Percentiles rank a stretch among this genome's conserved stretches.
Evolutionary conservation across 2,329 filamentous ascomycete genomes (phyloP).

Genomic region (Phoma herbarum): DNA sequence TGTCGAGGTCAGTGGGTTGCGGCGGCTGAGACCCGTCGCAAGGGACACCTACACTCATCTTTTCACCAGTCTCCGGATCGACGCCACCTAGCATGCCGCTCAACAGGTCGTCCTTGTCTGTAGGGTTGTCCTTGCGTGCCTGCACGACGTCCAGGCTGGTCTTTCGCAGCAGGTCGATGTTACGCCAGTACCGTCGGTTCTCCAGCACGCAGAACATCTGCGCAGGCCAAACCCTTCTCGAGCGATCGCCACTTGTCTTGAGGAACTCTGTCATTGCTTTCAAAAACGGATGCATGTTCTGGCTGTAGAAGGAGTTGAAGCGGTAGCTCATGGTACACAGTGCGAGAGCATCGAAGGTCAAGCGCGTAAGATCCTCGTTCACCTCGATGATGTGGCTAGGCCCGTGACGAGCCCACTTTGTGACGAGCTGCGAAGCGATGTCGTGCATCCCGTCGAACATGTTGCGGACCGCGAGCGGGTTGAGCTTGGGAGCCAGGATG

Average conservation of each 20-base stretch:
- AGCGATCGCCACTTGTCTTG: constrained; percentile 23
- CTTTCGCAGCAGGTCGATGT: constrained; percentile 61
- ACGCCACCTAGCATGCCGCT: constrained; percentile 63
- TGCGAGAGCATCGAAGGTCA: constrained; percentile 42
- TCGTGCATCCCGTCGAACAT: constrained; percentile 68
- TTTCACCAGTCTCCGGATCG: constrained; percentile 67
- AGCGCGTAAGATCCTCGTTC: constrained; percentile 41
- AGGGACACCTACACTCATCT: constrained; percentile 49
- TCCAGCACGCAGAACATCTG: constrained; percentile 22
- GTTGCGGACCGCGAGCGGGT: constrained; percentile 67
- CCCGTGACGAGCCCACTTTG: constrained; percentile 70
- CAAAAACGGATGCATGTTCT: constrained; percentile 40
- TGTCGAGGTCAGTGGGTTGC: background rate
- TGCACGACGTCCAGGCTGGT: constrained; percentile 63
- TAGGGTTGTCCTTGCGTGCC: constrained; percentile 60
- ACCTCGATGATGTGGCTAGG: constrained; percentile 31
- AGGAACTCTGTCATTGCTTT: constrained; percentile 35
- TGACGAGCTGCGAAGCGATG: constrained; percentile 67
- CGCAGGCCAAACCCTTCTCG: background rate
- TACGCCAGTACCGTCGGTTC: constrained; percentile 57
- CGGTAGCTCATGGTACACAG: constrained; percentile 43
- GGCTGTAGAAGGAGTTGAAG: constrained; percentile 43
- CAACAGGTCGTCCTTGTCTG: constrained; percentile 65
- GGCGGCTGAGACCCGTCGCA: background rate
- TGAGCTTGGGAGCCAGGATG: constrained; percentile 72